Evolutionary conservation across 345 rosid species (phyloP), one percentile per base, ranked within the genome.

Genomic region (Moricandia moricandioides): DNA sequence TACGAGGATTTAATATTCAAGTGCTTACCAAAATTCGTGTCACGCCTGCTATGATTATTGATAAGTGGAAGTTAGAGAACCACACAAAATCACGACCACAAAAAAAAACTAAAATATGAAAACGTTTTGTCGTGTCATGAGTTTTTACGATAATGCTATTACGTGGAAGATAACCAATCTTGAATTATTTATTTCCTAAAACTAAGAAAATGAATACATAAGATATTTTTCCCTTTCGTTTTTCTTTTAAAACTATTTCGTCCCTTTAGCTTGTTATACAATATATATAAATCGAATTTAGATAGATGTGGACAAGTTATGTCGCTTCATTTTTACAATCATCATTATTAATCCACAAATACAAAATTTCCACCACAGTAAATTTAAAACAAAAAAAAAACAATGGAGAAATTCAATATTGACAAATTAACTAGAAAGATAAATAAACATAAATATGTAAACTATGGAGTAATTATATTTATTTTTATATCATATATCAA

Each of bases 31-130:
- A 59, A 26, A 47, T 49, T 49, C 17, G 30, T 37, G 6, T 66
- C 81, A 78, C 77, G 77, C 81, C 73, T 66, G 76, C 31, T 59
- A 78, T 66, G 8, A 77, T 71, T 49, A 49, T 49, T 49, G 18
- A 14, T 49, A 65, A 77, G 76, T 65, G 66, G 80, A 74, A 65
- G 52, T 65, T 65, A 37, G 27, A 65, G 65, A 76, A 62, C 49
- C 43, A 70, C 65, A 33, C 63, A 71, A 65, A 77, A 77, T 77
- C 72, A 64, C 76, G 71, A 56, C 56, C 66, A 57, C 33, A 64
- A 8, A 58, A 56, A 2, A 33, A 21, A 56, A 33, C 58, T 56
- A 64, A 58, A 56, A 64, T 70, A 43, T 14, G 9, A 9, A 55
- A 47, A 62, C 43, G 56, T 40, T 69, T 39, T 52, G 9, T 37